Percentiles rank a stretch among this genome's conserved stretches.
Conservation (phyloP, 108 stramenopile species). For the Nannochloropsis gaditana region DNA sequence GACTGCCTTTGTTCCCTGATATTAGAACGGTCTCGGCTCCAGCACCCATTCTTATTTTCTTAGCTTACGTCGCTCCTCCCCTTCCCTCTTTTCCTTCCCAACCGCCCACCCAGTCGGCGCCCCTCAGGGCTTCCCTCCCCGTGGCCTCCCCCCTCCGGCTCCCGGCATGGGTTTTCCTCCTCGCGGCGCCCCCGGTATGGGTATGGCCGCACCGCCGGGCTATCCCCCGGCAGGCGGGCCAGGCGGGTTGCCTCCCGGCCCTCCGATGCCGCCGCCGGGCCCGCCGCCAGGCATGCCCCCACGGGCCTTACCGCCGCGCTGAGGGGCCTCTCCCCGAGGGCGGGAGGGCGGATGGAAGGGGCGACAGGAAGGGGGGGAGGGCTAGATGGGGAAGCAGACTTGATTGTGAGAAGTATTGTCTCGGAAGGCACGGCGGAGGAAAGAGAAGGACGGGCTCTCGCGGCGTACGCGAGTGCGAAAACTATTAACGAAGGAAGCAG, state of each 20-base stretch:
- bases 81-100: neutral
- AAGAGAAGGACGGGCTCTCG: neutral
- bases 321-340: neutral
- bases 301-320: neutral
- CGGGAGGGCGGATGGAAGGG: neutral
- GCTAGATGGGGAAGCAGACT: neutral
- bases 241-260: neutral
- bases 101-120: neutral
- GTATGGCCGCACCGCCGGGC: neutral
- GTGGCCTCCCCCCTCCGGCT: neutral
- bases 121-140: conserved; percentile 4
- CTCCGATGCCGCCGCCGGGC: neutral
- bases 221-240: neutral
- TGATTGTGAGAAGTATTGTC: no score
- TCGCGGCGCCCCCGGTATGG: neutral
- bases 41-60: neutral
- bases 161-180: neutral
- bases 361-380: neutral
- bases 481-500: no score
- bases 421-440: neutral
- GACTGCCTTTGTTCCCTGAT: no score
- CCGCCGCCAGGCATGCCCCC: conserved; percentile 9
- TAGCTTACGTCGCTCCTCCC: neutral
- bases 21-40: no score
- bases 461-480: no score